Base-by-base conservation (phyloP, 2,329 filamentous ascomycete species). In the Beauveria bassiana region DNA sequence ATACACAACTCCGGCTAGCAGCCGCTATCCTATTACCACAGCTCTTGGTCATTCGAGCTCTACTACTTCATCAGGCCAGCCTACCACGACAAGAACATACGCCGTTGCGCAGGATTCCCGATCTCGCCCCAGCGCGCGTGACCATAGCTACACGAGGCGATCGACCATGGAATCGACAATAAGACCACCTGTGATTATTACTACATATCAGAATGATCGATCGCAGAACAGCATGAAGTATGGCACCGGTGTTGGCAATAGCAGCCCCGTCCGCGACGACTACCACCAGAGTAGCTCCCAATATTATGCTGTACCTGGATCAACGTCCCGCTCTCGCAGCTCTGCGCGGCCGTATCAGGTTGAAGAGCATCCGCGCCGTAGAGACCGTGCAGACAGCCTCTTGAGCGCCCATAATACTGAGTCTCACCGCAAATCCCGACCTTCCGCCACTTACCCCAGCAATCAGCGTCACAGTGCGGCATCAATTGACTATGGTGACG, bases 181-280 rank as follows among this genome's bases (percentile, higher is more conserved):
- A 43, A 76, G 79, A 46, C 81, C 83, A 12, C 80, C 83, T 59
- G 78, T 85, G 66, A 81, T 85, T 62, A 78, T 86, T 64, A 86
- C 82, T 22, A 83, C 82, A 5, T 79, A 78, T 31, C 77, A 81
- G 62, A 76, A 75, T 61, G 70, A 73, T 56, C 71, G 73, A 34
- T 70, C 76, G 31, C 77, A 80, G 52, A 70, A 70, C 24, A 70
- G 73, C n/a, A 69, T 72, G 51, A 73, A 77, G 28, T 75, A 79
- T 65, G 68, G 73, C 53, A 72, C 74, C 40, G 72, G 71, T 59
- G 65, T 65, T 61, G 71, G 70, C 55, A 64, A 68, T 38, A 67
- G 65, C 54, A 86, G 82, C 67, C 83, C 84, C 20, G 68, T 75
- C 53, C 73, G 79, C 64, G 81, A 85, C 61, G 72, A 79, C 5